Base-by-base conservation (phyloP, 1,284 basidiomycete species). In the Porodaedalea pini region DNA sequence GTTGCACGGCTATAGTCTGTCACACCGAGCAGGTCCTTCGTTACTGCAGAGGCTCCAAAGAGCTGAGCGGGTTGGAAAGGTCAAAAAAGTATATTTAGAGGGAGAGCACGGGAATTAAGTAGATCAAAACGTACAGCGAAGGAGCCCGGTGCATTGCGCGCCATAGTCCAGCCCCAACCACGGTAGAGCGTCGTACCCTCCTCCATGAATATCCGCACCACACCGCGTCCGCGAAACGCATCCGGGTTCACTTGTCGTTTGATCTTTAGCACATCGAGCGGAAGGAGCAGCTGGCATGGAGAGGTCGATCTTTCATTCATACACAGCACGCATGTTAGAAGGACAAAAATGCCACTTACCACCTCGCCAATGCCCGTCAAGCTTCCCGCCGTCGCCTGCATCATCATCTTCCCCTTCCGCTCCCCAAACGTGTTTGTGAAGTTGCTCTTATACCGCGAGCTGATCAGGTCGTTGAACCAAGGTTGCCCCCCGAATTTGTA, bases 401-500 rank as follows among this genome's bases (percentile, higher is more conserved):
- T 94, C 79, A 98, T 84, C 77, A 95, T 86, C 74, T 94, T 98
- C 43, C 96, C 96, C 69, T 90, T 92, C 63, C 94, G 86, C 75
- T 97, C 93, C n/a, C 96, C 96, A 71, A 99, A 97, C 0, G 82
- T 73, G 66, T 81, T 85, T 54, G 85, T 89, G 75, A 98, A 98
- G 61, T 77, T 71, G 31, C 79, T 75, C 70, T 90, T 90, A 75
- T 86, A 87, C 70, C 90, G 77, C 66, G 80, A 83, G 65, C 83
- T 82, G 69, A 99, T 86, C 69, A 95, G 72, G 75, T 98, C 94
- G 73, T 95, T 92, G 74, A 98, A 97, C 82, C 88, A 98, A 21
- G 97, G 96, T 74, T 99, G 96, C 1, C 96, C 97, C 61, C 97
- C 96, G 67, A 98, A 99, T 77, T 98, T 99, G 86, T 97, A 97